These are phyloP conservation scores for Colletotrichum simmondsii DNA, from an alignment of 2,329 filamentous ascomycete species.

Conservation along the genomic window DNA sequence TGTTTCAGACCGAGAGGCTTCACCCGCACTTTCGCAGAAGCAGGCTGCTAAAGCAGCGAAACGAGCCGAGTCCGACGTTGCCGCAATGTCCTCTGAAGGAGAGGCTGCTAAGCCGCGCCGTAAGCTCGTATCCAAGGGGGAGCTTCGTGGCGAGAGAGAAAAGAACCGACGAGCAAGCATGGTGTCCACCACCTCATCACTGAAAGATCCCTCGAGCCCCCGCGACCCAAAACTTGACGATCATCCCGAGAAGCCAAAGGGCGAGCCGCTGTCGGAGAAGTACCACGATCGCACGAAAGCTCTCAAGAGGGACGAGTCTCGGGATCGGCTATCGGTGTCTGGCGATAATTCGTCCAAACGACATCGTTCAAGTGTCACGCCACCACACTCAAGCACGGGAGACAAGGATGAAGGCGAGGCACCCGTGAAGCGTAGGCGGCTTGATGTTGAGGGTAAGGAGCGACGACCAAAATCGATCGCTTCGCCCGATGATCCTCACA, in stretches of 20 bases:
- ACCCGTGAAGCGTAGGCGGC: slow-evolving; percentile 65
- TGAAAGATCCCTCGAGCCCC: slow-evolving; percentile 65
- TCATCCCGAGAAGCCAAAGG: slow-evolving; percentile 56
- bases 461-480: slow-evolving; percentile 54
- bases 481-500: slow-evolving; percentile 58
- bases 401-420: slow-evolving; percentile 65
- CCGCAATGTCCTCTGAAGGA: slow-evolving; percentile 64
- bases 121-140: slow-evolving; percentile 72
- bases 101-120: slow-evolving; percentile 69
- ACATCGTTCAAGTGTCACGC: slow-evolving; percentile 68
- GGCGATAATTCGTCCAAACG: slow-evolving; percentile 67
- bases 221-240: slow-evolving; percentile 63
- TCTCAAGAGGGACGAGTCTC: slow-evolving; percentile 70
- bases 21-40: slow-evolving; percentile 59
- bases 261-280: slow-evolving; percentile 59
- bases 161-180: slow-evolving; percentile 69
- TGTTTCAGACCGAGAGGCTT: slow-evolving; percentile 64
- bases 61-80: slow-evolving; percentile 64
- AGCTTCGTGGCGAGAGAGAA: slow-evolving; percentile 68
- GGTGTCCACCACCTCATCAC: slow-evolving; percentile 63
- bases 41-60: slow-evolving; percentile 57
- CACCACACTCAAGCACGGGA: slow-evolving; percentile 61
- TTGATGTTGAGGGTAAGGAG: slow-evolving; percentile 66
- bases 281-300: slow-evolving; percentile 70
- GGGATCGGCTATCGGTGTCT: slow-evolving; percentile 61